Percentiles rank a stretch among this genome's conserved stretches.
These are phyloP conservation scores for Vinca minor DNA, from an alignment of 257 asterid species.

Conservation along the genomic window DNA sequence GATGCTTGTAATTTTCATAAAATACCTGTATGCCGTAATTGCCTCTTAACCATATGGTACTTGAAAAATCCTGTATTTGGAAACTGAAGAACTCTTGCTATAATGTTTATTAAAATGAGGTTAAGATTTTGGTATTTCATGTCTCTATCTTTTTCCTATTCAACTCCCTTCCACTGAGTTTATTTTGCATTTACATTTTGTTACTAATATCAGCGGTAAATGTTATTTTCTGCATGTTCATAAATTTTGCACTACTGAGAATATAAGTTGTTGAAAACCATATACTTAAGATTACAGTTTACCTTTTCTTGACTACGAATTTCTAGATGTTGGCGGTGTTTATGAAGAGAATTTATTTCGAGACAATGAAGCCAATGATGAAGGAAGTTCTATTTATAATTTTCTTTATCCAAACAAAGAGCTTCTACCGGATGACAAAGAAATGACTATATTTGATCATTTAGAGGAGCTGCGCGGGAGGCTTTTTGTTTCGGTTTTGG, in stretches of 20 bases:
- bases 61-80: neutral
- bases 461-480: slow-evolving; percentile 84
- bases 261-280: no score
- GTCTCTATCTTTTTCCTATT: no score
- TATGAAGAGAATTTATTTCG: slow-evolving; percentile 33
- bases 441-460: slow-evolving; percentile 94
- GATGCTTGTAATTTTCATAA: neutral
- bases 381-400: slow-evolving; percentile 57
- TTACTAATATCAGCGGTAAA: no score
- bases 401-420: slow-evolving; percentile 87
- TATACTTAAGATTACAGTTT: neutral
- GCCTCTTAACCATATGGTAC: neutral
- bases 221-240: no score
- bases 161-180: no score
- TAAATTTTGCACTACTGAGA: no score
- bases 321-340: slow-evolving; percentile 41
- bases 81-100: neutral
- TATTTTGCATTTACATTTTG: no score
- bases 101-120: neutral
- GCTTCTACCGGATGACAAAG: slow-evolving; percentile 95
- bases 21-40: neutral
- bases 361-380: slow-evolving; percentile 43
- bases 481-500: slow-evolving; percentile 73
- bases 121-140: no score
- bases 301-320: slow-evolving; percentile 7